Evolutionary conservation across 176 grass and related monocot species (phyloP).

Genomic region (Avena atlantica): DNA sequence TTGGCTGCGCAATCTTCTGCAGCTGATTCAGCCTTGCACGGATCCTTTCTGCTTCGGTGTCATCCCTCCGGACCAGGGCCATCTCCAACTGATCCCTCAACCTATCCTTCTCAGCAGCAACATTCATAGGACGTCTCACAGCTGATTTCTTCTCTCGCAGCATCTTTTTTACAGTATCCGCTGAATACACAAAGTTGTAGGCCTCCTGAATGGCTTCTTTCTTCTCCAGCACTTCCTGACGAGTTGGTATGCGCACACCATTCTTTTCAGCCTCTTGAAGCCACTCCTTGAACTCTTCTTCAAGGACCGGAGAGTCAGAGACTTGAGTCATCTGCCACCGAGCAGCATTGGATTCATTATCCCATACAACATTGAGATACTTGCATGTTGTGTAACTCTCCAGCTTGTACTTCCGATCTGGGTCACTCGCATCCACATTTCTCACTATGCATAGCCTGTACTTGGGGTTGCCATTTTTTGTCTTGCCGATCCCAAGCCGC

Average conservation of each 20-base stretch:
- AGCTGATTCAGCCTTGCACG: conserved; percentile 62
- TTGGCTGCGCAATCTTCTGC: conserved; percentile 52
- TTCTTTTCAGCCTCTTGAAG: conserved; percentile 74
- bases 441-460: conserved; percentile 91
- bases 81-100: conserved; percentile 84
- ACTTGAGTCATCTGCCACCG: conserved; percentile 93
- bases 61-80: conserved; percentile 60
- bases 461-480: conserved; percentile 59
- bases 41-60: conserved; percentile 73
- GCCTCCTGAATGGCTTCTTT: conserved; percentile 76
- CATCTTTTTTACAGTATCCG: conserved; percentile 75
- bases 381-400: conserved; percentile 80
- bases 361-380: conserved; percentile 86
- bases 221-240: conserved; percentile 91
- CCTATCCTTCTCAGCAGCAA: conserved; percentile 96
- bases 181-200: conserved; percentile 80
- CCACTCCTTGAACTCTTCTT: conserved; percentile 94
- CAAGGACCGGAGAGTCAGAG: conserved; percentile 65
- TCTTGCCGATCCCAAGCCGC: conserved; percentile 83
- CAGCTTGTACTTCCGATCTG: conserved; percentile 73
- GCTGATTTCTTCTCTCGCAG: conserved; percentile 82
- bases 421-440: conserved; percentile 82
- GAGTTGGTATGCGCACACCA: conserved; percentile 65
- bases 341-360: conserved; percentile 67
- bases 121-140: conserved; percentile 75